phyloP scores from a whole-genome alignment of 148 eudicot species.

The Nepenthes mirabilis region DNA sequence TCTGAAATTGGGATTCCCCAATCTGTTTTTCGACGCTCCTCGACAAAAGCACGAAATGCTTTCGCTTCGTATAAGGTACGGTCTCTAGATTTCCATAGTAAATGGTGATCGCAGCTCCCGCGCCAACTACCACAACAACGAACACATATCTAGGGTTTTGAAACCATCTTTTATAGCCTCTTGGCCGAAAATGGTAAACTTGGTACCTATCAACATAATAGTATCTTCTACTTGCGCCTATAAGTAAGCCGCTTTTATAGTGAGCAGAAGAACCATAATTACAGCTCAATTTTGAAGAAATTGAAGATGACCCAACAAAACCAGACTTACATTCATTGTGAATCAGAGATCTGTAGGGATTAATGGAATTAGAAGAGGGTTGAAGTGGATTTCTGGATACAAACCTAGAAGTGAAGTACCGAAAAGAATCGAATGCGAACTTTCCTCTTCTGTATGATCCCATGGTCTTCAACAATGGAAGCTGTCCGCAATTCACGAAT shows the following conservation, averaged over 20 bases:
- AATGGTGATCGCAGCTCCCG: conserved; percentile 4
- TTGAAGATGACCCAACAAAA: conserved; percentile 21
- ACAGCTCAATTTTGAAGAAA: conserved; percentile 25
- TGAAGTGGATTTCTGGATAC: background rate
- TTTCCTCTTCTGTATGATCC: no score
- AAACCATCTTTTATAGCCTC: conserved; percentile 47
- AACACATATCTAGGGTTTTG: conserved; percentile 49
- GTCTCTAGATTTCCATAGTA: conserved; percentile 13
- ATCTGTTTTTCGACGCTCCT: background rate
- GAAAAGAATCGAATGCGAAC: no score
- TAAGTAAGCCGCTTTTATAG: conserved; percentile 12
- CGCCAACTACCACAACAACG: conserved; percentile 23
- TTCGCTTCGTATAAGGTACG: conserved; percentile 14
- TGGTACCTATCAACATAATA: conserved; percentile 61
- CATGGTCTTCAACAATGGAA: no score
- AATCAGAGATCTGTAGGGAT: background rate
- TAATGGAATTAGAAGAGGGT: background rate
- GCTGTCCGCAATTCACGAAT: no score
- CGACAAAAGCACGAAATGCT: conserved; percentile 8
- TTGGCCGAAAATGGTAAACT: conserved; percentile 49
- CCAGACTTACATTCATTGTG: background rate
- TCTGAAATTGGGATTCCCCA: conserved; percentile 4
- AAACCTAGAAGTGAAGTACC: background rate
- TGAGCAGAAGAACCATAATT: conserved; percentile 10
- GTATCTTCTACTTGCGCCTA: conserved; percentile 23